Evolutionary conservation across 2,329 filamentous ascomycete genomes (phyloP).

Genomic region (Trichoderma guizhouense): DNA sequence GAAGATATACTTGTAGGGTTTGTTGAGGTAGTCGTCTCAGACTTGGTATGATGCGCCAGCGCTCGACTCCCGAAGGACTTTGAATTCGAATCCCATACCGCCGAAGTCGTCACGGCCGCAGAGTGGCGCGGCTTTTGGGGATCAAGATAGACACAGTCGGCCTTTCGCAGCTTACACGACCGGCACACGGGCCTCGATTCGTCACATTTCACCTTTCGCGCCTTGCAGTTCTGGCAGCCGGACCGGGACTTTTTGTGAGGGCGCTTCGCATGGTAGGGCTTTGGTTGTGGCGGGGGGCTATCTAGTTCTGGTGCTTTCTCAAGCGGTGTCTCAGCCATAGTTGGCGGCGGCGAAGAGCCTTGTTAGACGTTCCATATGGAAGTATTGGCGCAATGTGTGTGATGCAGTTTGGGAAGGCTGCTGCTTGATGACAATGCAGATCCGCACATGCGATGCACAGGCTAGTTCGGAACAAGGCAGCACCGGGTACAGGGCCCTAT

Average conservation of each 20-base stretch:
- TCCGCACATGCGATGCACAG: neutral
- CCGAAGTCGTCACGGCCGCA: neutral
- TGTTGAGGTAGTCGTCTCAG: neutral
- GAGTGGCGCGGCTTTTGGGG: neutral
- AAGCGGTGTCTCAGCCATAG: constrained; percentile 8
- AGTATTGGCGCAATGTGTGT: neutral
- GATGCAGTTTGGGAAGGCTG: neutral
- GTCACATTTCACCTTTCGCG: constrained; percentile 54
- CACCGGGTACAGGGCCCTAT: neutral
- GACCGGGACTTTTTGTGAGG: constrained; percentile 54
- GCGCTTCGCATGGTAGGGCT: constrained; percentile 43
- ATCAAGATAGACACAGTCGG: constrained; percentile 45
- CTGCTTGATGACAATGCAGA: neutral
- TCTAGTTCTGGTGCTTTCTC: neutral
- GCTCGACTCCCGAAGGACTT: neutral
- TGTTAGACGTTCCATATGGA: constrained; percentile 2
- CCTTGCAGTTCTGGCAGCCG: constrained; percentile 54
- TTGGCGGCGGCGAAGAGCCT: neutral
- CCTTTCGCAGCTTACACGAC: constrained; percentile 46
- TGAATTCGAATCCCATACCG: neutral
- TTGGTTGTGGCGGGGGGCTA: neutral
- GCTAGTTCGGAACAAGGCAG: neutral
- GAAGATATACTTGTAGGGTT: neutral
- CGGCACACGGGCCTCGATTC: constrained; percentile 49
- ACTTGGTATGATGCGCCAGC: neutral